phyloP scores from a whole-genome alignment of 129 eudicot species.

The sunflower (Helianthus annuus) region HanXRQr2.0-SUNRISE NC_035445.2:165829825-165830324 shows the following conservation, averaged over 20 bases:
- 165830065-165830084: slow-evolving; percentile 78
- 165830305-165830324: slow-evolving; percentile 36
- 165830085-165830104: slow-evolving; percentile 49
- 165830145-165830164: slow-evolving; percentile 61
- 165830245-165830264: slow-evolving; percentile 46
- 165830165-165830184: slow-evolving; percentile 54
- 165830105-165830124: slow-evolving; percentile 50
- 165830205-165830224: slow-evolving; percentile 41
- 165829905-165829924: slow-evolving; percentile 39
- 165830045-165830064: slow-evolving; percentile 53
- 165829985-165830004: slow-evolving; percentile 12
- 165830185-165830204: slow-evolving; percentile 63
- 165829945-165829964: slow-evolving; percentile 48
- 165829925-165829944: slow-evolving; percentile 42
- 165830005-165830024: background rate
- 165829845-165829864: slow-evolving; percentile 84
- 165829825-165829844: slow-evolving; percentile 89
- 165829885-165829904: slow-evolving; percentile 69
- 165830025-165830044: slow-evolving; percentile 43
- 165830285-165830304: slow-evolving; percentile 44
- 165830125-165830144: slow-evolving; percentile 53
- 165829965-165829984: background rate
- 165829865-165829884: slow-evolving; percentile 91
- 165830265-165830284: slow-evolving; percentile 59
- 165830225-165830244: slow-evolving; percentile 50